Conservation (phyloP, 2,329 filamentous ascomycete genomes). For the Acephala macrosclerotiorum region DNA sequence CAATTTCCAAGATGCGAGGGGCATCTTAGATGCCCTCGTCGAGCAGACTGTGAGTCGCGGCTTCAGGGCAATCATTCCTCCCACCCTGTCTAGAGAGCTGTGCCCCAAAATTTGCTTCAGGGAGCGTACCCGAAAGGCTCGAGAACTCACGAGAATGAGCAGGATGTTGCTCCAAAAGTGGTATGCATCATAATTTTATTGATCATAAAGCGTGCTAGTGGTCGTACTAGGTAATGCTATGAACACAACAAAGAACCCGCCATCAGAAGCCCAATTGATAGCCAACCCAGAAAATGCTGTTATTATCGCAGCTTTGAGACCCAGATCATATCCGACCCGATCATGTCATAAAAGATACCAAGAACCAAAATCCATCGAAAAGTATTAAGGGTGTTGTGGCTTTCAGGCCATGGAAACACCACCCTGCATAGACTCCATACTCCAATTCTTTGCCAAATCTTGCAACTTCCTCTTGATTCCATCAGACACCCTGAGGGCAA, state of each 20-base stretch:
- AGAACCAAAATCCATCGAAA: no score
- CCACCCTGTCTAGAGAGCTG: not conserved
- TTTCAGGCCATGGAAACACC: not conserved
- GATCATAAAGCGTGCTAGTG: not conserved
- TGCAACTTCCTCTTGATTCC: slow-evolving; percentile 62
- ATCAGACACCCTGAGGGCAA: slow-evolving; percentile 59
- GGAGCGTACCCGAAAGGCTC: no score
- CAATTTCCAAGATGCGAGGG: no score
- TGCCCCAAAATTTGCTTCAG: not conserved
- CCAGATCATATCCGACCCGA: not conserved
- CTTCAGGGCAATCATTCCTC: not conserved
- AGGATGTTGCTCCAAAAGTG: not conserved
- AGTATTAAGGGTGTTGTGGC: not conserved
- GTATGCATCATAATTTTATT: not conserved
- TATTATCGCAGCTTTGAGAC: not conserved
- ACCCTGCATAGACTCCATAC: slow-evolving; percentile 14
- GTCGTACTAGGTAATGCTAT: not conserved
- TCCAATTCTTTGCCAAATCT: slow-evolving; percentile 45
- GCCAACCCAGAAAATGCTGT: not conserved
- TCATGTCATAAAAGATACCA: not conserved
- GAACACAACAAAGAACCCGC: not conserved
- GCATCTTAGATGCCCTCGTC: not conserved
- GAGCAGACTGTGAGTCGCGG: not conserved
- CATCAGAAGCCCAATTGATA: not conserved
- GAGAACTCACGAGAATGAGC: not conserved